Evolutionary conservation across 805 yeast genomes (phyloP), one percentile per base, ranked within the genome.

Genomic region (Myxozyma mucilagina): DNA sequence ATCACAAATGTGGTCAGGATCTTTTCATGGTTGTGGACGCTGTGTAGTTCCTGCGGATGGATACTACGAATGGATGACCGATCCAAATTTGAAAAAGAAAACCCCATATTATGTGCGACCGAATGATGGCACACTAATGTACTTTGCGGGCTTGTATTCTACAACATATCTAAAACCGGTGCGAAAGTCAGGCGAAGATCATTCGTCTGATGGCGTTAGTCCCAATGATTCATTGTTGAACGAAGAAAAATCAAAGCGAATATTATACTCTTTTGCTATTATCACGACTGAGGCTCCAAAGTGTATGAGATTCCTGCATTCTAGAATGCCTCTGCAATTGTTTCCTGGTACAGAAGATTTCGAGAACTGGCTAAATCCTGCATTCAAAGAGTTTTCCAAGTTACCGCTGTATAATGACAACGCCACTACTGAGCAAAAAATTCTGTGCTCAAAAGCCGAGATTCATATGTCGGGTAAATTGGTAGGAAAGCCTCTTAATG

Each of bases 31-130:
- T 8, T 56, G 66, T 9, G 75, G 76, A 4, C 76, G 97, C 42
- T 91, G 97, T 71, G 85, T 87, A 0, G 83, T 90, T 0, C 93
- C 96, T 0, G 80, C 89, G 43, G 81, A 83, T 68, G 97, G 97
- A 0, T 92, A 92, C 72, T 92, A 83, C 70, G 97, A 92, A 73
- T 92, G 97, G 97, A 65, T 63, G 14, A 31, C 58, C 3, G 47
- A 42, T 9, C 29, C 24, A 5, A 34, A 24, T n/a, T 67, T 68
- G 29, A 65, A 69, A 10, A 75, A 70, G 56, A 73, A 71, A 47
- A 69, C 69, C 76, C 97, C 97, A 0, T 83, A 86, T 70, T 92
- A 76, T 69, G 79, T 91, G 16, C 81, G 79, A 38, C 78, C 87
- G 36, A 79, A 78, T 45, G 83, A 81, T 58, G 47, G 54, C 24